These are phyloP conservation scores for Raphanus hybrid DNA, from an alignment of 441 rosid species.

Conservation along the genomic window DNA sequence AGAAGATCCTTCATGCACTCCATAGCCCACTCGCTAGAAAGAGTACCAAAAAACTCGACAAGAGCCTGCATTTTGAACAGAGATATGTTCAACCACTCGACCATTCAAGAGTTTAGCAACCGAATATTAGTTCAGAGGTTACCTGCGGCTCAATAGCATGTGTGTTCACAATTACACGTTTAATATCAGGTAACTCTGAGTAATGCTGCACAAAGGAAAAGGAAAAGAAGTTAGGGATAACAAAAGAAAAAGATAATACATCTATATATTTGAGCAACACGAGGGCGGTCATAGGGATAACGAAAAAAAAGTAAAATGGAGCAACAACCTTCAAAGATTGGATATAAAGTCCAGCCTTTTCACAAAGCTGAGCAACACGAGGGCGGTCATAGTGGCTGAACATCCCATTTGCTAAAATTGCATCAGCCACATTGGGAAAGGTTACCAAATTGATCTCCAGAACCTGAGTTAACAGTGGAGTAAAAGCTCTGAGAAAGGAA, in stretches of 20 bases:
- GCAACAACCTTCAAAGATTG: constrained; percentile 82
- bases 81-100: constrained; percentile 20
- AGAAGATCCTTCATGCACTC: constrained; percentile 99
- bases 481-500: constrained; percentile 35
- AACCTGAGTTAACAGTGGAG: constrained; percentile 58
- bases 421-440: constrained; percentile 98
- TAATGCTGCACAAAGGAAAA: constrained; percentile 75
- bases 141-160: constrained; percentile 99
- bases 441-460: constrained; percentile 98
- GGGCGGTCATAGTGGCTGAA: constrained; percentile 98
- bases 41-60: constrained; percentile 97
- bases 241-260: not conserved
- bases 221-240: constrained; percentile 26
- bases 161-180: constrained; percentile 97
- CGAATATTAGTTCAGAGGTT: constrained; percentile 16
- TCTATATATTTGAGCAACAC: not conserved
- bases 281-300: too few species aligned
- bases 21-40: constrained; percentile 98
- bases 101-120: constrained; percentile 16
- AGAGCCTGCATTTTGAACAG: constrained; percentile 66
- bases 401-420: constrained; percentile 99
- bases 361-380: constrained; percentile 97
- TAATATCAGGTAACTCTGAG: constrained; percentile 91
- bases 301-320: not conserved
- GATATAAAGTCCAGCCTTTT: constrained; percentile 92